These are phyloP conservation scores for Annulohypoxylon maeteangense DNA, from an alignment of 495 filamentous ascomycete genomes.

Conservation along the genomic window DNA sequence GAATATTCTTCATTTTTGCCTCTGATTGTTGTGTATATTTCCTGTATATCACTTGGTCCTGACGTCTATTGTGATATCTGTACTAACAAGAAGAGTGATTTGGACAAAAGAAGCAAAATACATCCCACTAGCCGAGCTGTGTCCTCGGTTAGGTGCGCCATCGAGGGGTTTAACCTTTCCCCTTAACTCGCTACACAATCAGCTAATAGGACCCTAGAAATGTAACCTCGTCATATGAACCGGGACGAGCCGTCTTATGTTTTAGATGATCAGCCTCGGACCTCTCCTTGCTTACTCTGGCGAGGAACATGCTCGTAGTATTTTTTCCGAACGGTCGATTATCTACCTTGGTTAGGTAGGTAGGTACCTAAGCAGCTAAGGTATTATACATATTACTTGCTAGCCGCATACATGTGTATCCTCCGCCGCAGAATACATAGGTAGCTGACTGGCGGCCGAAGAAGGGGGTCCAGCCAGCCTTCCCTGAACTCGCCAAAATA, in stretches of 20 bases:
- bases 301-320: slow-evolving; percentile 1
- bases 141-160: background rate
- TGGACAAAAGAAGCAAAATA: background rate
- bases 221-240: slow-evolving; percentile 21
- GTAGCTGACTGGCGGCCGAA: background rate
- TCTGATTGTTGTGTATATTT: background rate
- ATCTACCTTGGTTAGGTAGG: background rate
- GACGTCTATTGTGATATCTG: background rate
- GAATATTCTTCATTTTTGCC: slow-evolving; percentile 1
- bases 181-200: slow-evolving; percentile 17
- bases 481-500: background rate
- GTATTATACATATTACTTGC: background rate
- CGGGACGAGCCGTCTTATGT: slow-evolving; percentile 33
- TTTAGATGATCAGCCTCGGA: slow-evolving; percentile 19
- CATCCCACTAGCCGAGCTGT: background rate
- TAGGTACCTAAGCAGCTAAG: too few relatives aligned
- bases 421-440: background rate
- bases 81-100: background rate
- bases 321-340: background rate
- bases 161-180: slow-evolving; percentile 8
- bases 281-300: slow-evolving; percentile 33
- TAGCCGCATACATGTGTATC: background rate
- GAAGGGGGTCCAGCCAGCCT: background rate
- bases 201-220: slow-evolving; percentile 18
- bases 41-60: background rate